Base-by-base conservation (phyloP, 73 alveolate species). In the Tetrahymena elliotti region DNA sequence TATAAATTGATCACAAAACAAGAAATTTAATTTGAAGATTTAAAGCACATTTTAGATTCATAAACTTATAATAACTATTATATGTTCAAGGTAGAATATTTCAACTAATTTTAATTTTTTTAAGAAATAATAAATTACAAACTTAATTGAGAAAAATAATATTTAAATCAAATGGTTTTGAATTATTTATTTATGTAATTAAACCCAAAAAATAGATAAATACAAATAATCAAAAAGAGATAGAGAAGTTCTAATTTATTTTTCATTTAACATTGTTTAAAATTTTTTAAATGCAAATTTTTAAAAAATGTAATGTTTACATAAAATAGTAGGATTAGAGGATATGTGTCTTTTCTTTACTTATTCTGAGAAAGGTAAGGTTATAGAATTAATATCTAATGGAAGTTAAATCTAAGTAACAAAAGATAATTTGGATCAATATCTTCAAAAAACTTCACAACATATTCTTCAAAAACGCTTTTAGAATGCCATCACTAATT, bases 371-470 rank as follows among this genome's bases (percentile, higher is more conserved):
- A 68, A 68, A 68, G 88, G 88, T 6, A 68, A 27, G 38, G 40
- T 40, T 9, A n/a, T 52, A n/a, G 96, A 94, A 12, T 94, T 94
- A 39, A 53, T 94, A n/a, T 24, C 35, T 6, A 94, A 94, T 40
- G 96, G 96, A 94, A 33, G 83, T 0, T 16, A 83, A 33, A 83
- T 27, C 0, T 37, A 37, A 33, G 96, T 94, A 7, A 84, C 94
- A 1, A 82, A 94, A 35, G 68, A 94, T 6, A 94, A 94, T 38
- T 94, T 94, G 35, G 96, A 94, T 8, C 7, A 40, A 1, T 94
- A 94, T 94, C 92, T 94, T 22, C 38, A 82, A 37, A 33, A 83
- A 38, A 83, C 94, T 83, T 93, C 96, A 18, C 83, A 94, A 31
- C 83, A 83, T 52, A 27, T 38, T 22, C 92, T 94, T 27, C 5